A percentile compares a stretch with the other conserved stretches of the same genome.
These are phyloP conservation scores for Ceratocystis albifundus DNA, from an alignment of 2,329 filamentous ascomycete genomes.

Conservation along the genomic window DNA sequence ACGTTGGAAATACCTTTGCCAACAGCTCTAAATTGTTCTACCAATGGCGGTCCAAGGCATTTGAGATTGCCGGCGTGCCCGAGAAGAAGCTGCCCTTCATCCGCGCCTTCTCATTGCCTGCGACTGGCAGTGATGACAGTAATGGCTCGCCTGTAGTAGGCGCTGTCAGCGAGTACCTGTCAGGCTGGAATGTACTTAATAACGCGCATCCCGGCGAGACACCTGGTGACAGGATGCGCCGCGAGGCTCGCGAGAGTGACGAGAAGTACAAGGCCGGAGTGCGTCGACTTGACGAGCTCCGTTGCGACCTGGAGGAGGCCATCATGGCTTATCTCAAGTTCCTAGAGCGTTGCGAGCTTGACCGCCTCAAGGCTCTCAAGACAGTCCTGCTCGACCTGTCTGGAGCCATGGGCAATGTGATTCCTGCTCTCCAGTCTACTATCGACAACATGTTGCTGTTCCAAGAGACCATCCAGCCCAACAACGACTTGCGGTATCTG, in stretches of 20 bases:
- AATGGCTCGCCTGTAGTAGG: constrained; percentile 71
- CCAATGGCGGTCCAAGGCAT: constrained; percentile 89
- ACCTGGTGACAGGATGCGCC: constrained; percentile 68
- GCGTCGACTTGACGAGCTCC: constrained; percentile 73
- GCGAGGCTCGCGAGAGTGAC: constrained; percentile 82
- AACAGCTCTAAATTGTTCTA: constrained; percentile 97
- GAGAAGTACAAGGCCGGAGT: constrained; percentile 86
- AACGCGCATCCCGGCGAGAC: constrained; percentile 67
- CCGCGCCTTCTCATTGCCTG: constrained; percentile 62
- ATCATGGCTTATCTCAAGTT: constrained; percentile 89
- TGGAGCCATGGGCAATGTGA: constrained; percentile 93
- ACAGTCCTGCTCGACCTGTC: constrained; percentile 96
- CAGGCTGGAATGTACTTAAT: constrained; percentile 75
- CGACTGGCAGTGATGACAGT: constrained; percentile 42
- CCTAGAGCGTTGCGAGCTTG: constrained; percentile 92
- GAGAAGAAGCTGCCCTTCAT: constrained; percentile 69
- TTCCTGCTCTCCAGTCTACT: constrained; percentile 86
- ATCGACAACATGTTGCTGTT: constrained; percentile 99
- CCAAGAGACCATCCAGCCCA: constrained; percentile 94
- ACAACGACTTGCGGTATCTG: constrained; percentile 80
- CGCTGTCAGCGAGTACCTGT: constrained; percentile 76
- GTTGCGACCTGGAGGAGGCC: constrained; percentile 89
- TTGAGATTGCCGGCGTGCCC: constrained; percentile 73
- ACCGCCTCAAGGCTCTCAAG: constrained; percentile 95
- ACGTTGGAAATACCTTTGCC: constrained; percentile 87